Evolutionary conservation across 768 basidiomycete species (phyloP), one percentile per base, ranked within the genome.

Genomic region (Kwoniella europaea): DNA sequence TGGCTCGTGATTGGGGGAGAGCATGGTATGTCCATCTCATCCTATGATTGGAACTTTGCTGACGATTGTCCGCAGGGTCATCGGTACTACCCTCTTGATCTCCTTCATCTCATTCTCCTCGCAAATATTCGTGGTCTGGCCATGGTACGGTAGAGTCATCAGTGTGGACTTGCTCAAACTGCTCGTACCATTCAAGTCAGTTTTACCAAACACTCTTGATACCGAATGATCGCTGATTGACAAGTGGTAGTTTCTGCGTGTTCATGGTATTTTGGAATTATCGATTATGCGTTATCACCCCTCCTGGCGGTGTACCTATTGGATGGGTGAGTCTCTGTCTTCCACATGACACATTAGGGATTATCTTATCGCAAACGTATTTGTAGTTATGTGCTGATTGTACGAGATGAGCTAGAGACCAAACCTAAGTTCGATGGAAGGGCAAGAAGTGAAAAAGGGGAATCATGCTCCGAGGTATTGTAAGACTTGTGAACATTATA

Each of bases 151-250:
- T 52, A 84, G 87, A 46, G 90, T 84, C 61, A 72, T 92, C 72
- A 90, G 92, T 15, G 84, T 92, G 53, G 89, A 94, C 77, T 88
- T 96, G 56, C 71, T 96, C 50, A 85, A 83, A 22, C 86, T 95
- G n/a, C 86, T 97, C 22, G 73, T 89, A 2, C 96, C 96, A 10
- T 96, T 96, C 91, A 95, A 96, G 94, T 94, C 80, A 81, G 91
- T 85, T 24, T 2, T n/a, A n/a, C 55, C 29, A 46, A 55, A 54
- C n/a, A 10, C 15, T 7, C 35, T 35, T 35, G 35, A 35, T 35
- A 35, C 35, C 5, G 35, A 6, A 9, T 35, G 35, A 7, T 35
- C 35, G 35, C 35, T 35, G 35, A 35, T 35, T 35, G 35, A 35
- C 35, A 35, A 35, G 35, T 35, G 35, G 35, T 61, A 98, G 95